phyloP scores from a whole-genome alignment of 176 grass and related monocot species.

The Aegilops speltoides region DNA sequence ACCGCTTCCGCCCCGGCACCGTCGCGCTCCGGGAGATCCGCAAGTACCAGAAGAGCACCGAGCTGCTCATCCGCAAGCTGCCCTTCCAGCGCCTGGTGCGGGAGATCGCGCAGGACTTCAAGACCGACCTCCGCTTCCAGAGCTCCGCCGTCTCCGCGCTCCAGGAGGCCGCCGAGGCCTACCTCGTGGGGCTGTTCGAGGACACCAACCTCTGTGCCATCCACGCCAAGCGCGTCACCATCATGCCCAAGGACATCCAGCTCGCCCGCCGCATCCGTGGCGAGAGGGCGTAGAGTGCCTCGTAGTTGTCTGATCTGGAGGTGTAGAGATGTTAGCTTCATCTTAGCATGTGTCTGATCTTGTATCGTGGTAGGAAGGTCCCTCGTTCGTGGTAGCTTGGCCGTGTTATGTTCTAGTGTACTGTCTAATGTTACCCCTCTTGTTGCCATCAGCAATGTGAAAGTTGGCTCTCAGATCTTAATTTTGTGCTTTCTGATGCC shows the following conservation, averaged over 20 bases:
- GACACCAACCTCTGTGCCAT: constrained; percentile 80
- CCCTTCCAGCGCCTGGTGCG: constrained; percentile 64
- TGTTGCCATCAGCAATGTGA: too few relatives aligned
- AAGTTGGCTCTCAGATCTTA: too few relatives aligned
- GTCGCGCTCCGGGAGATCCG: constrained; percentile 71
- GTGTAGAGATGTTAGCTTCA: too few relatives aligned
- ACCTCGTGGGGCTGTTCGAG: constrained; percentile 73
- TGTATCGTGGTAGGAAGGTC: too few relatives aligned
- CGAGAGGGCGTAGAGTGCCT: constrained; percentile 35
- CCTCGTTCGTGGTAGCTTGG: too few relatives aligned
- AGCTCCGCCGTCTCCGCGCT: constrained; percentile 65
- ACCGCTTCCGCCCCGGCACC: constrained; percentile 70
- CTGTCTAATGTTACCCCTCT: too few relatives aligned
- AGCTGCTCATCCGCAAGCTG: constrained; percentile 74
- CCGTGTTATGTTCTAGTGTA: too few relatives aligned
- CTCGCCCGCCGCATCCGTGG: constrained; percentile 59
- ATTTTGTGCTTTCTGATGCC: too few relatives aligned
- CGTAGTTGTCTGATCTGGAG: too few relatives aligned
- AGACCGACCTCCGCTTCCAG: constrained; percentile 78
- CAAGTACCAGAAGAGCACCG: constrained; percentile 86
- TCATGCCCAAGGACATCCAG: constrained; percentile 85
- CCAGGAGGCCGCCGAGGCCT: constrained; percentile 69
- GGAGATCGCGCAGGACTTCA: constrained; percentile 78
- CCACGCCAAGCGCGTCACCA: constrained; percentile 80
- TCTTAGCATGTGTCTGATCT: too few relatives aligned